Evolutionary conservation across 2,329 filamentous ascomycete species (phyloP), one percentile per base, ranked within the genome.

Genomic region (Tolypocladium tundrense): DNA sequence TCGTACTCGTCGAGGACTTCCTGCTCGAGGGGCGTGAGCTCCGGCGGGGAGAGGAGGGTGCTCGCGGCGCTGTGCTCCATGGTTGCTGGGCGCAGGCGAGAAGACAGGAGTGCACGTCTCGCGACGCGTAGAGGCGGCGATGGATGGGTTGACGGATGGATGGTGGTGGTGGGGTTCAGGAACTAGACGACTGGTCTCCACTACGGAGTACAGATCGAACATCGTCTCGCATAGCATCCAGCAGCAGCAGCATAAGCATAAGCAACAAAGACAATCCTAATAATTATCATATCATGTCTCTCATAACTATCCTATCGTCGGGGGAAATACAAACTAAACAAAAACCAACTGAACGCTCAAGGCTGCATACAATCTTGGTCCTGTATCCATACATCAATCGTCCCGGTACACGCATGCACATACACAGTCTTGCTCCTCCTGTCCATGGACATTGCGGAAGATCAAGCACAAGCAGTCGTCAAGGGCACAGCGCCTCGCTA

Each of bases 1-100:
- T 93, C 86, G 69, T 99, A 99, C 73, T 99, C 94, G 61, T 97
- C 91, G 1, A 99, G 79, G 1, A 99, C 88, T 70, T 97, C 91
- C 72, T 96, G 92, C 76, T 99, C 92, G 9, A 96, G 82, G 5
- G 91, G 88, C 1, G 87, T 82, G 61, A 96, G 78, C 66, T 87
- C 84, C 27, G 80, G 79, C 39, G 75, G 74, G 3, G 75, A 72
- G 45, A 76, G 68, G 10, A 75, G 65, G 37, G 63, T 63, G 5
- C 59, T 57, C 21, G 35, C 11, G 24, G 42, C 52, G n/a, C 56
- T 53, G 31, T 60, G 57, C 31, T 63, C 64, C 64, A 66, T 66
- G 31, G n/a, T 24, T 21, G 37, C 16, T 35, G 31, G 13, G 27
- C 16, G 48, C 5, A 11, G 27, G 5, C 4, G 41, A n/a, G 8